A percentile compares a stretch with the other conserved stretches of the same genome.
These are phyloP conservation scores for Rhododendron henanense DNA, from an alignment of 148 eudicot species.

Conservation along the genomic window DNA sequence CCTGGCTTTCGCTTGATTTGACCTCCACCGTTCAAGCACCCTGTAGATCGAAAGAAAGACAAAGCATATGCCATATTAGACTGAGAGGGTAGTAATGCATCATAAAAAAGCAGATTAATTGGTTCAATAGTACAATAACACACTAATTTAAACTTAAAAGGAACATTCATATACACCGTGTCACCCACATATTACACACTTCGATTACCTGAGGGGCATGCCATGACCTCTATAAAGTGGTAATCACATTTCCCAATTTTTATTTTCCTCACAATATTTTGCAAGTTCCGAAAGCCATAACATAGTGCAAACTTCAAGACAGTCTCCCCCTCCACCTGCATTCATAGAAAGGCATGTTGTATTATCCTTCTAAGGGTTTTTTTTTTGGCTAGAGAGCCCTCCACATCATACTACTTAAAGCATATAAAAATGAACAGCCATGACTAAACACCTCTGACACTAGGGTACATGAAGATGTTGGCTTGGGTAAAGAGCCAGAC, in stretches of 20 bases:
- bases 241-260: slow-evolving; percentile 88
- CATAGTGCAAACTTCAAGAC: slow-evolving; percentile 88
- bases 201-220: slow-evolving; percentile 88
- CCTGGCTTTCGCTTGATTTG: slow-evolving; percentile 85
- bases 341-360: slow-evolving; percentile 4
- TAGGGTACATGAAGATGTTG: background rate
- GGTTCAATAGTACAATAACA: background rate
- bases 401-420: background rate
- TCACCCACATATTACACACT: background rate
- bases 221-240: slow-evolving; percentile 93
- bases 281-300: slow-evolving; percentile 94
- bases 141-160: background rate
- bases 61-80: slow-evolving; percentile 1
- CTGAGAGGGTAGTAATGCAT: background rate
- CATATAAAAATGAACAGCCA: background rate
- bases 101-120: background rate
- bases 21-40: slow-evolving; percentile 97
- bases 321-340: slow-evolving; percentile 76
- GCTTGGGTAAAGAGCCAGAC: background rate
- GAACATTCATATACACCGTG: background rate
- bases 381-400: background rate
- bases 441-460: no score
- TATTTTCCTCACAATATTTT: slow-evolving; percentile 78
- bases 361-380: background rate
- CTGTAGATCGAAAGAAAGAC: slow-evolving; percentile 27